A percentile compares a stretch with the other conserved stretches of the same genome.
Evolutionary conservation across 768 basidiomycete genomes (phyloP).

Genomic region (Tulasnella sp.): DNA sequence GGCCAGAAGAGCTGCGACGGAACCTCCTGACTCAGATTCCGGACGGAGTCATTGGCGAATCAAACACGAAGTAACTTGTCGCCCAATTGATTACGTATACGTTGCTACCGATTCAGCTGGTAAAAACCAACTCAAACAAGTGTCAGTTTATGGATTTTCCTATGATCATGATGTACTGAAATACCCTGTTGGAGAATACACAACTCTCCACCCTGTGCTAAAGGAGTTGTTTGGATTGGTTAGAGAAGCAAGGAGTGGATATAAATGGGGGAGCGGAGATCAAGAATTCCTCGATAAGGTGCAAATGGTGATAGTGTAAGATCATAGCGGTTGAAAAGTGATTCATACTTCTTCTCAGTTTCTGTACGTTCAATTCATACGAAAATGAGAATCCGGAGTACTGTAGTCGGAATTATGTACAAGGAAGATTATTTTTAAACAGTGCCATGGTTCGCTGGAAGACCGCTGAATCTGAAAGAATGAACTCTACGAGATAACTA

Average conservation of each 20-base stretch:
- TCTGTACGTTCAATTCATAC: no score
- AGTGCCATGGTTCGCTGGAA: no score
- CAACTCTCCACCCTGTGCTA: neutral
- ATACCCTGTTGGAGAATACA: neutral
- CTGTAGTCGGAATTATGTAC: no score
- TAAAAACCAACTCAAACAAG: slow-evolving; percentile 1
- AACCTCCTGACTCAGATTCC: neutral
- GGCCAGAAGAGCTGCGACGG: neutral
- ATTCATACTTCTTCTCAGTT: no score
- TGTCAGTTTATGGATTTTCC: slow-evolving; percentile 13
- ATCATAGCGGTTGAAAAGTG: no score
- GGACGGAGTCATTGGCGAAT: slow-evolving; percentile 9
- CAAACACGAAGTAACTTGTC: slow-evolving; percentile 1
- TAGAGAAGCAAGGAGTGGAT: slow-evolving; percentile 4
- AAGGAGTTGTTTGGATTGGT: slow-evolving; percentile 4
- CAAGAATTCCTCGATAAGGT: neutral
- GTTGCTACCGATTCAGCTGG: no score
- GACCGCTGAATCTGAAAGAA: no score
- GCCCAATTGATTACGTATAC: slow-evolving; percentile 2
- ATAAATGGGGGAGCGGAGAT: slow-evolving; percentile 1
- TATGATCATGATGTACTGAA: neutral
- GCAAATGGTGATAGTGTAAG: neutral
- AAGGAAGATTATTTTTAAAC: no score
- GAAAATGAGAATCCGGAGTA: no score
- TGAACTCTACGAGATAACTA: no score